phyloP scores from a whole-genome alignment of 352 stramenopile genomes.

The Hyaloperonospora brassicae region DNA sequence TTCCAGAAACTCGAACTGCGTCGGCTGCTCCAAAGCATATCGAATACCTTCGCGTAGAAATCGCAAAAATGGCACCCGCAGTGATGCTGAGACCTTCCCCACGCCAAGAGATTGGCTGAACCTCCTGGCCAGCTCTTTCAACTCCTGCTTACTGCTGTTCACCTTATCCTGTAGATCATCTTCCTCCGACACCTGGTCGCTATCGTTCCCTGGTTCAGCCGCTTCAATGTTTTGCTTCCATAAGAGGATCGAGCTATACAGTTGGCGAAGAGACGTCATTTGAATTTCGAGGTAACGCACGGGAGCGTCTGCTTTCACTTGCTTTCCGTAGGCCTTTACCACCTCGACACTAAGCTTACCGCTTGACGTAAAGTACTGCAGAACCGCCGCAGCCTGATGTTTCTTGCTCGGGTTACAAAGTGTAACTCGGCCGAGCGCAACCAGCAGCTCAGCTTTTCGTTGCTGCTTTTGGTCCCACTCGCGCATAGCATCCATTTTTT shows the following conservation, averaged over 20 bases:
- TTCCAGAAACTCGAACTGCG: slow-evolving; percentile 66
- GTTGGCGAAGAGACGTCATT: slow-evolving; percentile 71
- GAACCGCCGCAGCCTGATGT: slow-evolving; percentile 58
- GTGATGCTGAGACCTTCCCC: slow-evolving; percentile 51
- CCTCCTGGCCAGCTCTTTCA: slow-evolving; percentile 70
- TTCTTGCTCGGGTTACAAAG: slow-evolving; percentile 82
- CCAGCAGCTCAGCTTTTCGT: slow-evolving; percentile 57
- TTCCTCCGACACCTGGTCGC: slow-evolving; percentile 30
- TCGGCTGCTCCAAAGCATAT: slow-evolving; percentile 47
- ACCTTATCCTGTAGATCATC: slow-evolving; percentile 58
- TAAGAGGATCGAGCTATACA: slow-evolving; percentile 52
- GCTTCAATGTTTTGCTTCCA: slow-evolving; percentile 53
- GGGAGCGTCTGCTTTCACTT: slow-evolving; percentile 64
- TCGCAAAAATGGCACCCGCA: slow-evolving; percentile 69
- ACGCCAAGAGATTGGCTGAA: slow-evolving; percentile 77
- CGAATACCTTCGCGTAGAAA: slow-evolving; percentile 79
- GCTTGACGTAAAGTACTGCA: slow-evolving; percentile 56
- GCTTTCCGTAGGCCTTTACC: slow-evolving; percentile 73
- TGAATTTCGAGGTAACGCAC: slow-evolving; percentile 84
- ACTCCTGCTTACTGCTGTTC: slow-evolving; percentile 34
- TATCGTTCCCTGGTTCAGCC: slow-evolving; percentile 8
- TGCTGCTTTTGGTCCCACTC: slow-evolving; percentile 28
- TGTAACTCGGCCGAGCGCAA: slow-evolving; percentile 60
- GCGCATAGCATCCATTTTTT: slow-evolving; percentile 19
- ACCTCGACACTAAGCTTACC: slow-evolving; percentile 49